Base-by-base conservation (phyloP, 768 basidiomycete genomes). In the Dendrothele bispora region DNA sequence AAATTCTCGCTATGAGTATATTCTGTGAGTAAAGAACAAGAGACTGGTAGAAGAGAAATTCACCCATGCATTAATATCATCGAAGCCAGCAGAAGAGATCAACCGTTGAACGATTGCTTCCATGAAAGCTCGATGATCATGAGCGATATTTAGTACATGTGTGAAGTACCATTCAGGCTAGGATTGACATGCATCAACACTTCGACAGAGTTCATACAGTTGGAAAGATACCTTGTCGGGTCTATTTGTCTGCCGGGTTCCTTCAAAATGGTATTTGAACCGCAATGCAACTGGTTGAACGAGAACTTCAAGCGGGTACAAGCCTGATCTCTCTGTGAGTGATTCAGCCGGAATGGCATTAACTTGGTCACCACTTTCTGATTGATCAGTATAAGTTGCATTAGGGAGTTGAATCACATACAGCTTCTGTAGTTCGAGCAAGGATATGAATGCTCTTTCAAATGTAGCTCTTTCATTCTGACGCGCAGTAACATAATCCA, bases 121-220 rank as follows among this genome's bases (percentile, higher is more conserved):
- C 77, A 97, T 83, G 64, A 98, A 95, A 2, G 74, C 65, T 21
- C 80, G 76, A 51, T 98, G 94, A 48, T 95, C 90, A 55, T 93
- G 91, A 11, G 82, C 78, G 49, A 88, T 80, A 61, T 98, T 95
- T 39, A 91, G 75, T 20, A 98, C 73, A 62, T 98, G 91, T 2
- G 92, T 86, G 61, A 98, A 90, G 59, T 91, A 98, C 91, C 95
- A 98, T 64, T 98, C 97, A 1, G 97, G 95, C 92, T 95, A 44
- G 32, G 48, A 7, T 27, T 21, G 28, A 34, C 43, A 34, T 32
- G 43, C 46, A 35, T n/a, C 30, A 22, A 10, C 30, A 17, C n/a
- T 20, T 25, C 17, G 27, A 15, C 38, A 30, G 1, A 51, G 26
- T 39, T 1, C 32, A 12, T 18, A 21, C 3, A 14, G 27, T 17